Base-by-base conservation (phyloP, 192 early-diverging fungal genomes). In the Backusella tarrabulga region DNA sequence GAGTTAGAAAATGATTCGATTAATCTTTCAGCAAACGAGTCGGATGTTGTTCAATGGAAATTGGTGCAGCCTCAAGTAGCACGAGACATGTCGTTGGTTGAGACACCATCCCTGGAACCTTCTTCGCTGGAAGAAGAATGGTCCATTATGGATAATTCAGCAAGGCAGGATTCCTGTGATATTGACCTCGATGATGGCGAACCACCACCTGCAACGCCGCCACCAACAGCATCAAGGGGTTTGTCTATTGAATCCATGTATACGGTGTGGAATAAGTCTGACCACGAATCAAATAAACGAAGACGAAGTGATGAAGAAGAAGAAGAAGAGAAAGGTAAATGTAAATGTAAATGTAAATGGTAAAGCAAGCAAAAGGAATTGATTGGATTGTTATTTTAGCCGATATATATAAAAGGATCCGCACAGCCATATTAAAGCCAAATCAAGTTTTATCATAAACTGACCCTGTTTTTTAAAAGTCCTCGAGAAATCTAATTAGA, bases 391-490 rank as follows among this genome's bases (percentile, higher is more conserved):
- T 11, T 38, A 5, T 70, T 36, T 21, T 70, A 29, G 23, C 12
- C 9, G 56, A 63, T 63, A 63, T 63, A 14, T 63, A 29, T 63
- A 63, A 63, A 26, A 63, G 11, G 56, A 63, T 63, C 56, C 56
- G 56, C 56, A 63, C 56, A 63, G 56, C 56, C 56, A 23, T 63
- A 14, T 63, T 63, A n/a, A 63, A 63, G 56, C 56, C 56, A 63
- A 63, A 63, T 4, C 11, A 23, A 11, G 56, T 63, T 14, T 26
- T 12, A 3, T 11, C n/a, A 60, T 23, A 26, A 60, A 26, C 15
- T 21, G 0, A 21, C 7, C 52, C 19, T 26, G 11, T 69, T 19
- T 35, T 69, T 69, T 69, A n/a, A 34, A 67, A 67, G 15, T 29
- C 66, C 17, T 15, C 32, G 14, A 34, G 15, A 11, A 12, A 67